Evolutionary conservation across 2,329 filamentous ascomycete species (phyloP).

Genomic region (Grosmannia serpens): DNA sequence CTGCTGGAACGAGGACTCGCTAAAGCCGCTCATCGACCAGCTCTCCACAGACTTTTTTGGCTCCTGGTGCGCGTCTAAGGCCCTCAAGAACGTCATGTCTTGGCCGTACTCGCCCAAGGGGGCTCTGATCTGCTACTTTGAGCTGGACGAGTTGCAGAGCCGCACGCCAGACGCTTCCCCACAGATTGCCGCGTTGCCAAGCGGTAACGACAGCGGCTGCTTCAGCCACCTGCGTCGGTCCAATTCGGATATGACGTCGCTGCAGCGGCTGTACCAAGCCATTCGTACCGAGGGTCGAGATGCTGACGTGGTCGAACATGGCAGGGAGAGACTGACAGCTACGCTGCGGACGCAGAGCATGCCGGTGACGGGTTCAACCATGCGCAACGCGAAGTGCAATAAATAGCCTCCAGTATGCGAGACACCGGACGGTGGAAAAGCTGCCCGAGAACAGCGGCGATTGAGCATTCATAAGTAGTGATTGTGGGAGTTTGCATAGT

Average conservation of each 20-base stretch:
- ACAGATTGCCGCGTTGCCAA: no score
- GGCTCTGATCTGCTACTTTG: slow-evolving; percentile 6
- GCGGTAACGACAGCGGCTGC: neutral
- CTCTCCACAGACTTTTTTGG: neutral
- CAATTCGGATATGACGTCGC: neutral
- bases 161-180: neutral
- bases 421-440: neutral
- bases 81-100: slow-evolving; percentile 4
- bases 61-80: neutral
- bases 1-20: neutral
- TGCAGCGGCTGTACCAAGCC: neutral
- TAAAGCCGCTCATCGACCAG: neutral
- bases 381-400: neutral
- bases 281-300: neutral
- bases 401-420: neutral
- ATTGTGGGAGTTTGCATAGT: neutral
- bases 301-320: neutral
- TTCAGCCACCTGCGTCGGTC: neutral
- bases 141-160: slow-evolving; percentile 1
- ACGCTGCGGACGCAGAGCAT: neutral
- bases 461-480: neutral
- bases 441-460: neutral
- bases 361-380: neutral
- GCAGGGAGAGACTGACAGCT: no score
- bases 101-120: slow-evolving; percentile 2